phyloP scores from a whole-genome alignment of 108 stramenopile species.

The Skeletonema marinoi region DNA sequence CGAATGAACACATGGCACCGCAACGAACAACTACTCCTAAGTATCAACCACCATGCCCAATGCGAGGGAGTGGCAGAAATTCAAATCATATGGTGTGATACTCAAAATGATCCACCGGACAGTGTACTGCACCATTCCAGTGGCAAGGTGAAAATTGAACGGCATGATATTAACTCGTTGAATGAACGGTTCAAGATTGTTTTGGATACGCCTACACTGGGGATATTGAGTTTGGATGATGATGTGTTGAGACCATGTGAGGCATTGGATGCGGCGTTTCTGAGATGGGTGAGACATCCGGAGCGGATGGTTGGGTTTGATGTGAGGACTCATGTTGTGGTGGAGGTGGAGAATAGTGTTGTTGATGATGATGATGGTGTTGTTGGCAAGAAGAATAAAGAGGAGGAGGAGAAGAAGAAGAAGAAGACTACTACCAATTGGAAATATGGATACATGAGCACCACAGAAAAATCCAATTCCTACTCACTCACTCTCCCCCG shows the following conservation, averaged over 20 bases:
- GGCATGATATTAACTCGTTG: slow-evolving; percentile 68
- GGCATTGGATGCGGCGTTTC: slow-evolving; percentile 82
- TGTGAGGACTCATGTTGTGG: slow-evolving; percentile 68
- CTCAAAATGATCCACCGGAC: slow-evolving; percentile 29
- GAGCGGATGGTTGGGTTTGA: slow-evolving; percentile 87
- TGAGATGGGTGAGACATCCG: slow-evolving; percentile 76
- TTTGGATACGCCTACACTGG: slow-evolving; percentile 61
- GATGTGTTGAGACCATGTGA: slow-evolving; percentile 84
- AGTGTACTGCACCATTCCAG: slow-evolving; percentile 20
- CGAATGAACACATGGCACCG: slow-evolving; percentile 83
- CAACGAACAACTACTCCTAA: slow-evolving; percentile 55
- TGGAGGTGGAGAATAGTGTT: neutral
- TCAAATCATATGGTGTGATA: slow-evolving; percentile 80
- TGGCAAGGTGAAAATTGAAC: slow-evolving; percentile 65
- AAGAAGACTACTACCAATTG: slow-evolving; percentile 30
- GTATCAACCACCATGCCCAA: slow-evolving; percentile 56
- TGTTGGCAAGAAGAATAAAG: neutral
- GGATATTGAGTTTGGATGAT: slow-evolving; percentile 83
- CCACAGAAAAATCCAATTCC: slow-evolving; percentile 60
- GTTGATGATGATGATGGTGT: neutral
- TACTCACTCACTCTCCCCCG: slow-evolving; percentile 77
- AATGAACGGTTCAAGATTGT: slow-evolving; percentile 82
- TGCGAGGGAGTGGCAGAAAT: slow-evolving; percentile 70
- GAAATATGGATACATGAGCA: slow-evolving; percentile 73
- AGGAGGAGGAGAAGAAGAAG: neutral